Conservation (phyloP, 2,329 filamentous ascomycete genomes). For the Chrysosporium queenslandicum region DNA sequence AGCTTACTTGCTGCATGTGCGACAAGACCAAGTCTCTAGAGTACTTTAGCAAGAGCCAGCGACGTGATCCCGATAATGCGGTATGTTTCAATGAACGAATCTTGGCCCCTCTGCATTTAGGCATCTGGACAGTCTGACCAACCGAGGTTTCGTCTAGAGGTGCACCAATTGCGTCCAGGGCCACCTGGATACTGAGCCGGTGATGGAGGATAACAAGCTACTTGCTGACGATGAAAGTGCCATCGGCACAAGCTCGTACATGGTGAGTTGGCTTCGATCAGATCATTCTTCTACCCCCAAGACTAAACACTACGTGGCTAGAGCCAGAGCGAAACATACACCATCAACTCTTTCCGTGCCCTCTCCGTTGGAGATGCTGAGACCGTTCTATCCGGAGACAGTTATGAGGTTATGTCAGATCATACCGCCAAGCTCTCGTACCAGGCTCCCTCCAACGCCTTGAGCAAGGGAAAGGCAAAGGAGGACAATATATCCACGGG, state of each 20-base stretch:
- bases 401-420: not conserved
- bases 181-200: conserved; percentile 26
- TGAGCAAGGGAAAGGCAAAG: conserved; percentile 5
- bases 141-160: conserved; percentile 25
- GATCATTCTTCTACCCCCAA: not conserved
- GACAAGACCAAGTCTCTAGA: conserved; percentile 38
- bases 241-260: not conserved
- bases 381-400: not conserved
- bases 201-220: conserved; percentile 26
- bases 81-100: too few relatives aligned
- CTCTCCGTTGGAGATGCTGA: conserved; percentile 2
- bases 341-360: conserved; percentile 1
- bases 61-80: conserved; percentile 37
- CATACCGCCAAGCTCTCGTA: conserved; percentile 5
- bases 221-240: conserved; percentile 17
- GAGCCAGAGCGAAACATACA: conserved; percentile 6
- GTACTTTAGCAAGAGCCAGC: conserved; percentile 42
- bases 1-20: conserved; percentile 43
- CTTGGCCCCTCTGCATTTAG: too few relatives aligned
- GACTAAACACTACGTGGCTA: not conserved
- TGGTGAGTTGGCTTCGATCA: not conserved
- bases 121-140: not conserved
- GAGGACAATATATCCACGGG: conserved; percentile 19
- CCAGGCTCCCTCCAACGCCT: not conserved
- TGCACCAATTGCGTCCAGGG: conserved; percentile 34